phyloP scores from a whole-genome alignment of 331 rosid species.

The Erythrophleum ivorense region DNA sequence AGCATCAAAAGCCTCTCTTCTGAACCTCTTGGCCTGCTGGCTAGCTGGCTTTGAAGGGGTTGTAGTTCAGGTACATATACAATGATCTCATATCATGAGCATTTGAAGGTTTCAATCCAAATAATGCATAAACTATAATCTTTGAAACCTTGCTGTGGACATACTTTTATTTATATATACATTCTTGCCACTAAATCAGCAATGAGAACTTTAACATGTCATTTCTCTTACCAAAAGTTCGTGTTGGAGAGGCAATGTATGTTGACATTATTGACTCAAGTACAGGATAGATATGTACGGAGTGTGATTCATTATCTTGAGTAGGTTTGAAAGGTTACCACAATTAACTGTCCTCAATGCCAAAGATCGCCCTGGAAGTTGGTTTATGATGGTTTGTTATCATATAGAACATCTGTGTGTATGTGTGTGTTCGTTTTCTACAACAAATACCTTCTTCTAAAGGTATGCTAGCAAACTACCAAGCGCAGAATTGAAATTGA shows the following conservation, averaged over 20 bases:
- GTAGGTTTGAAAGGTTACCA: background rate
- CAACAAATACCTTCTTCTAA: background rate
- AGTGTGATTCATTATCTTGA: background rate
- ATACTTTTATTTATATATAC: background rate
- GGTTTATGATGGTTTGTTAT: background rate
- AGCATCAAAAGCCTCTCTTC: constrained; percentile 36
- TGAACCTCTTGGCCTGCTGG: background rate
- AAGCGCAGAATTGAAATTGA: constrained; percentile 21
- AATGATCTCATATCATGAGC: background rate
- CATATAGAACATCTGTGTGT: background rate
- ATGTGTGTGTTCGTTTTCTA: too few relatives aligned
- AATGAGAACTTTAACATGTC: background rate
- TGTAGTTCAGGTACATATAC: constrained; percentile 28
- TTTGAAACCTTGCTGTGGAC: background rate
- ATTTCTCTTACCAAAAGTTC: background rate
- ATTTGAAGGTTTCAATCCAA: constrained; percentile 6
- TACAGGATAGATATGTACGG: background rate
- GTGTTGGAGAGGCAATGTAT: constrained; percentile 17
- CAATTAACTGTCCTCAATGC: background rate
- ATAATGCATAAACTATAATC: background rate
- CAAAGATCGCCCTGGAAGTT: background rate
- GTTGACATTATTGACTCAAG: background rate
- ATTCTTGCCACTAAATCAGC: background rate
- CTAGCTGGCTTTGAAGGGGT: constrained; percentile 19
- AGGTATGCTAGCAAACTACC: constrained; percentile 19